Evolutionary conservation across 768 basidiomycete species (phyloP), one percentile per base, ranked within the genome.

Genomic region (Trametes cubensis): DNA sequence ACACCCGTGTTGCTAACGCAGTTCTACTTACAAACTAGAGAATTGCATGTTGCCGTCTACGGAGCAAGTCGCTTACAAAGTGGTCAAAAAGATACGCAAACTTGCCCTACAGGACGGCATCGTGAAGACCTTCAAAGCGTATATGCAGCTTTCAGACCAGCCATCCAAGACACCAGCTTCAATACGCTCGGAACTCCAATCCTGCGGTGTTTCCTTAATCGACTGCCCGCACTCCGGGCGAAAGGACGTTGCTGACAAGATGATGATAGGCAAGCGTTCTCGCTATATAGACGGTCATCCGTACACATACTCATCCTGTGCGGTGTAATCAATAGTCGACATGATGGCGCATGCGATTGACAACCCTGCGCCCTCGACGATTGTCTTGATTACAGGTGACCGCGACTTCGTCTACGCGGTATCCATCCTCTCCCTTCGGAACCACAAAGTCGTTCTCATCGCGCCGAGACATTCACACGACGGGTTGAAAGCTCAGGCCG

Each of bases 291-390:
- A 7, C 38, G 21, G 14, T 34, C 63, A 39, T 46, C 46, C 49
- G 30, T 54, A 41, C 52, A 25, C 26, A 18, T 23, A 18, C 38
- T 20, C 3, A 17, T 26, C 20, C 13, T 41, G 47, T 52, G 48
- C 15, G 28, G 20, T 30, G 18, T 14, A 23, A 2, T 46, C 21
- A 10, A 11, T 69, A 88, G 88, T 86, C 49, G 89, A 90, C 67
- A 84, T 90, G 79, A 73, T 90, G 59, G 77, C 82, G 7, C 82
- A 84, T 69, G 87, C 84, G n/a, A 81, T 86, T 67, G 88, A 89
- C 73, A 80, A 82, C 64, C 74, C 78, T 3, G 60, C 79, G 2
- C 80, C 82, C 60, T 68, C 80, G 26, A 87, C 86, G 17, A 73
- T 88, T 65, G 72, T 89, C 46, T 75, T 90, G 40, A 85, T 90